Conservation (phyloP, 2,329 filamentous ascomycete species). For the Cytospora piceicola region DNA sequence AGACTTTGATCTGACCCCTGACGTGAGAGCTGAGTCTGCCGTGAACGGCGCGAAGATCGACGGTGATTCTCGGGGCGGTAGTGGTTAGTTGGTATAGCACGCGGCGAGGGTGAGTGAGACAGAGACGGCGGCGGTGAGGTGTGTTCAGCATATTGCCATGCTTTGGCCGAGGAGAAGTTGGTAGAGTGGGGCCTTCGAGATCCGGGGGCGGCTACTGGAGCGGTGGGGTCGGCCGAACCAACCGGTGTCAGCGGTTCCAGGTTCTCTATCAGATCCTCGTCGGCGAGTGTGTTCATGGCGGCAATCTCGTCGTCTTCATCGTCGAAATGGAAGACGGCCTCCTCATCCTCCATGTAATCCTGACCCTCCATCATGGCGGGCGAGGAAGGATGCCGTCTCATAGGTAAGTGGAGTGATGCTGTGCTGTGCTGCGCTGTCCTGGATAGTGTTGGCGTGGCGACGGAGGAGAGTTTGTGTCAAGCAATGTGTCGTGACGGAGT, state of each 20-base stretch:
- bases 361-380: slow-evolving; percentile 28
- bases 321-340: slow-evolving; percentile 26
- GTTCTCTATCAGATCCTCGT: slow-evolving; percentile 16
- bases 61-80: slow-evolving; percentile 19
- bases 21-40: slow-evolving; percentile 15
- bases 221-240: slow-evolving; percentile 19
- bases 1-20: slow-evolving; percentile 15
- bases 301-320: slow-evolving; percentile 25
- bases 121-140: slow-evolving; percentile 26
- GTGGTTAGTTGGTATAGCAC: slow-evolving; percentile 16
- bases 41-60: slow-evolving; percentile 5
- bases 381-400: slow-evolving; percentile 12
- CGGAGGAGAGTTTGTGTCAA: background rate
- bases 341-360: slow-evolving; percentile 26
- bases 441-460: background rate
- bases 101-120: slow-evolving; percentile 27
- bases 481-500: background rate
- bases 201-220: slow-evolving; percentile 15
- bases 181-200: slow-evolving; percentile 24
- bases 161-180: slow-evolving; percentile 24
- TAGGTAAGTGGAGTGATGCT: slow-evolving; percentile 1
- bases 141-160: slow-evolving; percentile 22
- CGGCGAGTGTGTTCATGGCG: slow-evolving; percentile 17
- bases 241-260: slow-evolving; percentile 25
- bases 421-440: background rate